A percentile compares a stretch with the other conserved stretches of the same genome.
Evolutionary conservation across 202 grass and related monocot species (phyloP).

Genomic region (Setaria viridis): DNA sequence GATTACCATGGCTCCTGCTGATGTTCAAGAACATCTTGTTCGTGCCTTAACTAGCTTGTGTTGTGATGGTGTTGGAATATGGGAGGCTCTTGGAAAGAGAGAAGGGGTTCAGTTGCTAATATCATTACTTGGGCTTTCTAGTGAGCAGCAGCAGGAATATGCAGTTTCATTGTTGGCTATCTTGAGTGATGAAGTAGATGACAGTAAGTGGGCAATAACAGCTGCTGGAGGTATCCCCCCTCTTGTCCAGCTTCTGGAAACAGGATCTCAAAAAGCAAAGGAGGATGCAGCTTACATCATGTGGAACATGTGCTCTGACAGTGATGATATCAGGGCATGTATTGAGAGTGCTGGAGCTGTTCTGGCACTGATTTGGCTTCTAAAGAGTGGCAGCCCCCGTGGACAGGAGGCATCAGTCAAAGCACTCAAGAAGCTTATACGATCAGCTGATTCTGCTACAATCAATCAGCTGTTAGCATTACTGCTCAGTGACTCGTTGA

Average conservation of each 20-base stretch:
- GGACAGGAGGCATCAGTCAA: constrained; percentile 89
- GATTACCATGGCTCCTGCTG: constrained; percentile 84
- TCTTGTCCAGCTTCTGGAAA: constrained; percentile 75
- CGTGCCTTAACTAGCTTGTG: constrained; percentile 75
- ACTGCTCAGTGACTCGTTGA: constrained; percentile 70
- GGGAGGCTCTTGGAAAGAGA: constrained; percentile 87
- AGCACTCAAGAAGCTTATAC: constrained; percentile 87
- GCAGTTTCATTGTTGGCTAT: constrained; percentile 86
- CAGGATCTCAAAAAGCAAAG: constrained; percentile 84
- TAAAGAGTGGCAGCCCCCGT: constrained; percentile 66
- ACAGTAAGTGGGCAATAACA: constrained; percentile 97
- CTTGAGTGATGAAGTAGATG: constrained; percentile 91
- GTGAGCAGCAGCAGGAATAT: constrained; percentile 95
- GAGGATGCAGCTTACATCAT: constrained; percentile 86
- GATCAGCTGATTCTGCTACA: constrained; percentile 72
- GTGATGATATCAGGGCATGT: constrained; percentile 95
- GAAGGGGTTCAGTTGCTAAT: constrained; percentile 95
- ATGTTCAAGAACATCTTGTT: constrained; percentile 83
- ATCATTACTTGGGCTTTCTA: constrained; percentile 91
- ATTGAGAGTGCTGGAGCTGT: constrained; percentile 89
- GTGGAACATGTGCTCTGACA: constrained; percentile 89
- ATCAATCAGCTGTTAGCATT: constrained; percentile 94
- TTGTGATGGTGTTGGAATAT: constrained; percentile 66
- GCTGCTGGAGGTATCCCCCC: constrained; percentile 97
- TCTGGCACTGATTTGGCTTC: constrained; percentile 84